Base-by-base conservation (phyloP, 1,284 basidiomycete genomes). In the Cryptococcus sp. region DNA sequence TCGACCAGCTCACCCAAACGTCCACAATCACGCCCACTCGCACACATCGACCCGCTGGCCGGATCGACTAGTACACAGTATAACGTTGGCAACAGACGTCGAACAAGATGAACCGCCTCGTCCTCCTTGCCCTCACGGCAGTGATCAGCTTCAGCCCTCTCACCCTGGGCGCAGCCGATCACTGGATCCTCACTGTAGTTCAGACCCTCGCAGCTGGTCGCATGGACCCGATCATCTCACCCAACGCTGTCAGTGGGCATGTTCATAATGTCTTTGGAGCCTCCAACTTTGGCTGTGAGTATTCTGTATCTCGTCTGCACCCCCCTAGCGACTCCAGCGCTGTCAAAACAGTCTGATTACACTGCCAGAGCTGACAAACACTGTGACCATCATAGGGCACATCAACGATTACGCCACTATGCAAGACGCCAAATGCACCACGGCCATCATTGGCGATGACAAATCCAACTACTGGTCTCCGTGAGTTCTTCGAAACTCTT, bases 221-320 rank as follows among this genome's bases (percentile, higher is more conserved):
- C 15, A 62, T 79, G 50, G 80, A 82, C 58, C 77, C 80, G 1
- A 80, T 81, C 61, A 72, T 81, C 59, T 66, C 67, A 30, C 76
- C 77, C 3, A 72, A 71, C 20, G 59, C 19, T 5, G 56, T 77
- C 22, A 70, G 72, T 3, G 57, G 59, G 1, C 81, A 82, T 59
- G 67, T 73, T 0, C 81, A 82, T 61, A 71, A 72, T 47, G 69
- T 77, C 42, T 48, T 71, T 15, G 75, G 75, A 17, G 73, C 64
- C n/a, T 71, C 68, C 41, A 68, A 66, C 53, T 72, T 75, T 48
- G 64, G 60, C 45, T 46, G 73, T 73, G 58, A 64, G 71, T 66
- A 0, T 11, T 47, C 30, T 13, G 30, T 10, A 8, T 35, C 30
- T 35, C 13, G 8, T 35, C 30, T 35, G 5, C 13, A 35, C 30